Evolutionary conservation across 768 basidiomycete species (phyloP), one percentile per base, ranked within the genome.

Genomic region (Suillus bovinus): DNA sequence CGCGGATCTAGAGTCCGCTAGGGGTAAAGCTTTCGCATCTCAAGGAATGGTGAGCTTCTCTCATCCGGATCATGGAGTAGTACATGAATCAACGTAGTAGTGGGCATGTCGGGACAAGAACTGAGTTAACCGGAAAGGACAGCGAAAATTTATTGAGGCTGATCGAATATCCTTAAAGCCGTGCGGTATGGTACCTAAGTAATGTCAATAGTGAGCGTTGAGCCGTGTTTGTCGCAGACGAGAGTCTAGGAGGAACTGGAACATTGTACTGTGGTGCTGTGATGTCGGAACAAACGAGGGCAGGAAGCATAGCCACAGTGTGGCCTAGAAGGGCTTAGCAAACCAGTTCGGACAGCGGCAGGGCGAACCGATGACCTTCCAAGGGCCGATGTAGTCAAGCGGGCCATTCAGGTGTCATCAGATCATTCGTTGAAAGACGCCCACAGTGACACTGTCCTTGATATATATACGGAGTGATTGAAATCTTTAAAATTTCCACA

Each of bases 211-310:
- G 16, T 50, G 49, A 50, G 39, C 39, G 63, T 68, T 59, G 73
- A 73, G 71, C 72, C 70, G 72, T 38, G 27, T 47, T 58, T 49
- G 39, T 69, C 69, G 71, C 72, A 74, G 14, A 39, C 31, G 50
- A 29, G 33, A 62, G 56, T 22, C 44, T 53, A 42, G 38, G 42
- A 63, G 53, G 54, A 39, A 58, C 36, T 47, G 44, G 61, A 50
- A 46, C 54, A 22, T 36, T 61, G 64, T 55, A 27, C 33, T 8
- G 8, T 17, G 6, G 39, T 52, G 53, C 29, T 60, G 42, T 27
- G 65, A 44, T 61, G 17, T 58, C 61, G 59, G 69, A 58, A 57
- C 53, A 68, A 72, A 29, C 69, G n/a, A 42, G 73, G 64, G 72
- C 61, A 53, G 42, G n/a, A 36, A 55, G 36, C 55, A 56, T 11